A percentile compares a stretch with the other conserved stretches of the same genome.
phyloP scores from a whole-genome alignment of 2,329 filamentous ascomycete species.

The Cryphonectria parasitica region DNA sequence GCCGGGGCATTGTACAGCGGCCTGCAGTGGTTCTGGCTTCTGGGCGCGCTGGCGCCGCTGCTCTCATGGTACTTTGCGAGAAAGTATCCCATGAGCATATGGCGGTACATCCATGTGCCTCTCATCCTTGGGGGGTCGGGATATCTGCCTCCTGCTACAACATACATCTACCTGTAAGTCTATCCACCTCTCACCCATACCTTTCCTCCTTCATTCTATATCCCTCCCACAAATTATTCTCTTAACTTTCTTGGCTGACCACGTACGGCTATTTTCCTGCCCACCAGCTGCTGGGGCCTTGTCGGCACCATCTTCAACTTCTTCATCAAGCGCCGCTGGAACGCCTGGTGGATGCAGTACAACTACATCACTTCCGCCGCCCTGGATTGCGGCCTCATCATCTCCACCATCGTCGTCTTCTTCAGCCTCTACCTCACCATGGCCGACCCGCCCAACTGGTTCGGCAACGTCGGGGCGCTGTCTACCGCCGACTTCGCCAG shows the following conservation, averaged over 20 bases:
- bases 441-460: slow-evolving; percentile 62
- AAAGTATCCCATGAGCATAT: slow-evolving; percentile 61
- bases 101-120: slow-evolving; percentile 70
- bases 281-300: slow-evolving; percentile 61
- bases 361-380: slow-evolving; percentile 77
- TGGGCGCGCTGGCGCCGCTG: slow-evolving; percentile 65
- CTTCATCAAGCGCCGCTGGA: slow-evolving; percentile 65
- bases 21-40: slow-evolving; percentile 73
- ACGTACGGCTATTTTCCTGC: background rate
- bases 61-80: slow-evolving; percentile 66
- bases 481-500: slow-evolving; percentile 51
- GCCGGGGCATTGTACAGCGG: slow-evolving; percentile 63
- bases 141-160: slow-evolving; percentile 69
- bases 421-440: slow-evolving; percentile 67
- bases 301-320: slow-evolving; percentile 72
- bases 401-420: slow-evolving; percentile 72
- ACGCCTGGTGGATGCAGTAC: slow-evolving; percentile 77
- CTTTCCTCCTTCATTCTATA: background rate
- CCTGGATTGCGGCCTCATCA: slow-evolving; percentile 68
- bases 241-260: background rate
- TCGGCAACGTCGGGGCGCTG: slow-evolving; percentile 57
- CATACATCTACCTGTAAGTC: slow-evolving; percentile 64
- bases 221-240: background rate
- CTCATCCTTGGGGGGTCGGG: slow-evolving; percentile 69
- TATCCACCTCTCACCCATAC: background rate